Base-by-base conservation (phyloP, 306 rosid species). In the Calophaca sinica region DNA sequence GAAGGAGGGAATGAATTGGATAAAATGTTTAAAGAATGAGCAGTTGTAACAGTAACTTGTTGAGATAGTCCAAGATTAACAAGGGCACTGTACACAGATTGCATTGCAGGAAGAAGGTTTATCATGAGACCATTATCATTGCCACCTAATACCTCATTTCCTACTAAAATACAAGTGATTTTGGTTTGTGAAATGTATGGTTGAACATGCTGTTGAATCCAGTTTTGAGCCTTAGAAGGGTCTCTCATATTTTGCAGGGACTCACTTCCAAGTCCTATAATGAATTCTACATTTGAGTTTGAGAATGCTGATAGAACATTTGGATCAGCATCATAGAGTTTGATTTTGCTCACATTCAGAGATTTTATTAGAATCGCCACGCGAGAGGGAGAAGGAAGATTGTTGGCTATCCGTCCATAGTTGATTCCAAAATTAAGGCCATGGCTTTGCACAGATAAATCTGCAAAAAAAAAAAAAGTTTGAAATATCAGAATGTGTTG, bases 251-350 rank as follows among this genome's bases (percentile, higher is more conserved):
- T 85, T n/a, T 72, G 86, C 2, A 94, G 83, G 68, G 74, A 2
- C 74, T 86, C 96, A 33, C 84, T 87, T 20, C 90, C 96, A 32
- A 92, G 79, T 4, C 96, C 97, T 75, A 94, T 76, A 20, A 88
- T 85, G 86, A 94, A 94, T 6, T 92, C 96, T 1, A 92, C 93
- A 20, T 82, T 50, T 20, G 97, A 79, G 60, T 87, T 83, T 29
- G 99, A 69, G 84, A 94, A 94, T 64, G 99, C 89, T 2, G 51
- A 42, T 26, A 94, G 89, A 51, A 94, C 97, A 53, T 90, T 85
- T 1, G 97, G 97, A 76, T 94, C 93, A 31, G 99, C 93, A 55
- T 94, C 99, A 54, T 92, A 94, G 72, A 94, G 96, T 72, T 92
- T 94, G 28, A 94, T 85, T 82, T 90, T 87, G 52, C 81, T 82